Evolutionary conservation across 305 asterid species (phyloP), one percentile per base, ranked within the genome.

Genomic region (Solanum aculeatissimum): DNA sequence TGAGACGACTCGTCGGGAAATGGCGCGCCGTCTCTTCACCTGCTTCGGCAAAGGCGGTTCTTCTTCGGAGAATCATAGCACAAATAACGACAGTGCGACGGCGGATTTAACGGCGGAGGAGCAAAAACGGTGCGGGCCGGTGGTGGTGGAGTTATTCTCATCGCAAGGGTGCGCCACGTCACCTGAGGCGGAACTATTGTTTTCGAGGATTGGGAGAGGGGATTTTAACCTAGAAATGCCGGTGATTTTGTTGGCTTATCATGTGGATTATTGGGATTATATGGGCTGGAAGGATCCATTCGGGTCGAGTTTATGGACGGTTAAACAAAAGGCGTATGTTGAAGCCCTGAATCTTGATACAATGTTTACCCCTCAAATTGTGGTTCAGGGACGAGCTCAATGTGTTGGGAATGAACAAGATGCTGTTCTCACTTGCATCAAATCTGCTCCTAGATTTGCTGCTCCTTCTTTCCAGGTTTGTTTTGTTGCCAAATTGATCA

Each of bases 111-210:
- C 93, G 66, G 82, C 89, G 85, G 98, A 94, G 91, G 96, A 93
- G 86, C 91, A 87, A 87, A 88, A 91, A 80, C 84, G 94, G 55
- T 91, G 90, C 42, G 96, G 97, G 0, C 91, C 95, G 6, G 92
- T 93, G 88, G 91, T 96, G 89, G 94, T 92, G 87, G 99, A 96
- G 89, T 91, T 96, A 6, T 96, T 94, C 93, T 85, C 98, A 11
- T 96, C 98, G 12, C 99, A 96, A 89, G 99, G 99, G 9, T 96
- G 99, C 93, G 92, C 93, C 89, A 87, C 94, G 86, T 94, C 98
- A 3, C 86, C 94, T 78, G 93, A 93, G 90, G 99, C 99, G 90
- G 99, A 94, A 91, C 88, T 89, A 42, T 90, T 96, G 60, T 88
- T 94, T 86, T 92, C 99, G 45, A 92, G 98, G 84, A 86, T 96